Base-by-base conservation (phyloP, 2,329 filamentous ascomycete genomes). In the Colletotrichum gloeosporioides region DNA sequence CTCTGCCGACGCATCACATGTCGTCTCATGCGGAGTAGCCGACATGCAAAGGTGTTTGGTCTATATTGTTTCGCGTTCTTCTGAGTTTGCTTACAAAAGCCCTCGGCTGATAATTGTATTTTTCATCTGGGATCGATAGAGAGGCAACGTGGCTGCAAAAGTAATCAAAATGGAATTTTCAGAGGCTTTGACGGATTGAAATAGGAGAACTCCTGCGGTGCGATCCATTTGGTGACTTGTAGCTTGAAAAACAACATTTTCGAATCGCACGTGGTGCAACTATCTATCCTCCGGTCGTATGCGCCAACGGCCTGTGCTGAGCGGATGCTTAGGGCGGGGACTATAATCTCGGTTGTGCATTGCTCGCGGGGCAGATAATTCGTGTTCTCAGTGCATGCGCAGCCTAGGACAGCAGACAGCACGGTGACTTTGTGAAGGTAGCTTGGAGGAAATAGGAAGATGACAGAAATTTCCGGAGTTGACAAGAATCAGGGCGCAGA, bases 1-100 rank as follows among this genome's bases (percentile, higher is more conserved):
- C 86, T 75, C 87, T 92, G 75, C 90, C 91, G 25, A 90, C 89
- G 73, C 87, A 87, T 80, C 89, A 91, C 75, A 84, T 72, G 55
- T 39, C 69, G 6, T 76, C 77, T 34, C 67, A 71, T 10, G 57
- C 62, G 13, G 77, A 78, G 22, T 77, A 44, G 63, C 34, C 29
- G 18, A 55, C 18, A 36, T 39, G 22, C n/a, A 4, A 18, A n/a
- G 31, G 10, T 63, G 15, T 62, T 62, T 27, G 53, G 57, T 63
- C 55, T 76, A 34, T 65, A 25, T 49, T 69, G 12, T 64, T 63
- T 68, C 27, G 18, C 27, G 39, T 64, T 34, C 25, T 69, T 73
- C 16, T 73, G 32, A 39, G 34, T 62, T 73, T 67, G 63, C 25
- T 63, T 62, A 36, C 59, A 64, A 59, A 59, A 34, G 66, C 22